Conservation (phyloP, 352 stramenopile genomes). For the Hyphochytrium catenoides region DNA sequence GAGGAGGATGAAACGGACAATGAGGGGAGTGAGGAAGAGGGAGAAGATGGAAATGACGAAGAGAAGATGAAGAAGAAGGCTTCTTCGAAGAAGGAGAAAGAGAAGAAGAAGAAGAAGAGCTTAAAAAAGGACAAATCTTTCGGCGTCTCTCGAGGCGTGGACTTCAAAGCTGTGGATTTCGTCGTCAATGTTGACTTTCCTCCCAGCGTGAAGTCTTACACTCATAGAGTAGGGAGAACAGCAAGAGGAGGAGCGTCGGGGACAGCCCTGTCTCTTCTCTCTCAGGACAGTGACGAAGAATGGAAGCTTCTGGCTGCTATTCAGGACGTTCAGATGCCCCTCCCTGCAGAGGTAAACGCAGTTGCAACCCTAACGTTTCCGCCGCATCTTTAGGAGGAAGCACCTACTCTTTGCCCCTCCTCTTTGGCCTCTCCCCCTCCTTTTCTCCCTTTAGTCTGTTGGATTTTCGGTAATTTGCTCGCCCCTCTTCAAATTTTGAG, state of each 20-base stretch:
- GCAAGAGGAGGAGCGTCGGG: slow-evolving; percentile 82
- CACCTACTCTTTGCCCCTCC: no score
- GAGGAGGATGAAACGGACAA: slow-evolving; percentile 32
- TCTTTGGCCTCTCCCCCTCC: no score
- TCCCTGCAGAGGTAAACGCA: no score
- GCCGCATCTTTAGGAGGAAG: no score
- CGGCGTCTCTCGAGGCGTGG: slow-evolving; percentile 86
- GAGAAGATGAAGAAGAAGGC: slow-evolving; percentile 12
- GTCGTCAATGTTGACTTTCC: slow-evolving; percentile 99
- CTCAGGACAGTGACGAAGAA: slow-evolving; percentile 43
- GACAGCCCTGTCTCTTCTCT: slow-evolving; percentile 86
- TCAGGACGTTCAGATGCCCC: slow-evolving; percentile 70
- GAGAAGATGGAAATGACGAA: slow-evolving; percentile 22
- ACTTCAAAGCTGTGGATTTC: slow-evolving; percentile 94
- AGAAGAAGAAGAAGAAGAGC: slow-evolving; percentile 13
- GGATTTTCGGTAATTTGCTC: no score
- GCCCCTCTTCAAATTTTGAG: no score
- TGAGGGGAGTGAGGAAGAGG: slow-evolving; percentile 28
- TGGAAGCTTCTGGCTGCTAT: slow-evolving; percentile 56
- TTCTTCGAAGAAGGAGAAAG: slow-evolving; percentile 2
- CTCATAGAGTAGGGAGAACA: slow-evolving; percentile 92
- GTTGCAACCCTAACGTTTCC: no score
- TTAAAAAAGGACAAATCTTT: slow-evolving; percentile 66
- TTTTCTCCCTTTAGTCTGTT: no score
- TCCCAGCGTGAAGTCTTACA: slow-evolving; percentile 79